A percentile compares a stretch with the other conserved stretches of the same genome.
Conservation (phyloP, 164 flowering plant genomes). For the Chimonanthus praecox region DNA sequence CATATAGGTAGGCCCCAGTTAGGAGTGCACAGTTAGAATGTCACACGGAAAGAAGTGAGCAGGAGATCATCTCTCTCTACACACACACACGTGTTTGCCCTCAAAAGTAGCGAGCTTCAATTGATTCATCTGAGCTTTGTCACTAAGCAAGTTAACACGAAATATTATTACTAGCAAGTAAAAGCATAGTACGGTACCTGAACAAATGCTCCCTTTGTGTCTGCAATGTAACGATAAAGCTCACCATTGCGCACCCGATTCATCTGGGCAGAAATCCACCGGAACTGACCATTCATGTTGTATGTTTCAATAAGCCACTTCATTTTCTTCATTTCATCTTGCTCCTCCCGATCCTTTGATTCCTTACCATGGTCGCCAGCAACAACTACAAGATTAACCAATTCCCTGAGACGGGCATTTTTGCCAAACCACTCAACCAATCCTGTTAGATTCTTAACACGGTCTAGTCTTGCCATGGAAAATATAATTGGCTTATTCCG, state of each 20-base stretch:
- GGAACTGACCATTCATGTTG: slow-evolving; percentile 83
- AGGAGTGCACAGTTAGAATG: too few species aligned
- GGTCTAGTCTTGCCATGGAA: slow-evolving; percentile 96
- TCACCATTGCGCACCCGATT: slow-evolving; percentile 92
- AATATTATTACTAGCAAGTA: background rate
- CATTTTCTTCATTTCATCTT: slow-evolving; percentile 89
- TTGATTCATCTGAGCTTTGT: background rate
- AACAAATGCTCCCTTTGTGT: slow-evolving; percentile 83
- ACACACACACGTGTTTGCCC: too few species aligned
- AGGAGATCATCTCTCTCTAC: too few species aligned
- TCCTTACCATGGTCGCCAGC: slow-evolving; percentile 93
- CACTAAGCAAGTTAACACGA: background rate
- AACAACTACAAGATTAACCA: slow-evolving; percentile 91
- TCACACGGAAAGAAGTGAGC: too few species aligned
- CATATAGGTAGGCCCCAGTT: too few species aligned
- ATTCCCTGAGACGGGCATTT: slow-evolving; percentile 59
- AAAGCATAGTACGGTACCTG: slow-evolving; percentile 22
- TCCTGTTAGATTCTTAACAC: slow-evolving; percentile 91
- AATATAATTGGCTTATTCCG: slow-evolving; percentile 83
- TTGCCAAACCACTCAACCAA: slow-evolving; percentile 95
- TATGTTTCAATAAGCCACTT: slow-evolving; percentile 62
- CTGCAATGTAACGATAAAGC: slow-evolving; percentile 87
- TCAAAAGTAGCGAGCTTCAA: background rate
- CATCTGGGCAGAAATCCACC: slow-evolving; percentile 99
- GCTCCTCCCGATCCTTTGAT: slow-evolving; percentile 87